These are phyloP conservation scores for Linanthus parryae DNA, from an alignment of 148 eudicot genomes.

Conservation along the genomic window DNA sequence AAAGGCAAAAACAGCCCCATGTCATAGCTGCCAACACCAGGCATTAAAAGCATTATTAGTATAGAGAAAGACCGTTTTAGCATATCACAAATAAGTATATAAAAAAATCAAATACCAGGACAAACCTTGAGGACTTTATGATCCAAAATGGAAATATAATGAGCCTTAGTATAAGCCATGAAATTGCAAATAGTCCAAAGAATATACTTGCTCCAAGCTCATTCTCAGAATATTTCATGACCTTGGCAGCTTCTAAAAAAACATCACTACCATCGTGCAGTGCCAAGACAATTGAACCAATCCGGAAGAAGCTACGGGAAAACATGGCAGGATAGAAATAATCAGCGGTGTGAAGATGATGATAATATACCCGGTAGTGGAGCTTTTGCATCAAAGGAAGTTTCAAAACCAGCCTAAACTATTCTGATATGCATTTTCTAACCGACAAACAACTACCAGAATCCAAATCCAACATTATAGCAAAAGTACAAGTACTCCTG, in stretches of 20 bases:
- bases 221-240: conserved; percentile 79
- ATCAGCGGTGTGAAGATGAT: background rate
- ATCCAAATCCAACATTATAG: too few relatives aligned
- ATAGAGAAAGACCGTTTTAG: too few relatives aligned
- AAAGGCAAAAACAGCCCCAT: conserved; percentile 36
- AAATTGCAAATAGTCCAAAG: conserved; percentile 81
- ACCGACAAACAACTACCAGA: too few relatives aligned
- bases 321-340: conserved; percentile 10
- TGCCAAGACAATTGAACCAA: conserved; percentile 72
- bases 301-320: conserved; percentile 83
- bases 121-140: conserved; percentile 72
- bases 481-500: too few relatives aligned
- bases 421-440: too few relatives aligned
- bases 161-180: conserved; percentile 80
- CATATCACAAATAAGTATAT: background rate
- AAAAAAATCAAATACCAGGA: conserved; percentile 1
- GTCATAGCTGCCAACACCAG: conserved; percentile 42
- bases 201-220: conserved; percentile 80
- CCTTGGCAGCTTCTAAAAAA: conserved; percentile 86
- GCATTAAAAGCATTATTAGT: conserved; percentile 4
- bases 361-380: background rate
- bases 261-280: conserved; percentile 95
- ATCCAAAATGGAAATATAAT: conserved; percentile 81
- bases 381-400: too few relatives aligned
- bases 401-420: too few relatives aligned